Evolutionary conservation across 768 basidiomycete species (phyloP).

Genomic region (Astraeus odoratus): DNA sequence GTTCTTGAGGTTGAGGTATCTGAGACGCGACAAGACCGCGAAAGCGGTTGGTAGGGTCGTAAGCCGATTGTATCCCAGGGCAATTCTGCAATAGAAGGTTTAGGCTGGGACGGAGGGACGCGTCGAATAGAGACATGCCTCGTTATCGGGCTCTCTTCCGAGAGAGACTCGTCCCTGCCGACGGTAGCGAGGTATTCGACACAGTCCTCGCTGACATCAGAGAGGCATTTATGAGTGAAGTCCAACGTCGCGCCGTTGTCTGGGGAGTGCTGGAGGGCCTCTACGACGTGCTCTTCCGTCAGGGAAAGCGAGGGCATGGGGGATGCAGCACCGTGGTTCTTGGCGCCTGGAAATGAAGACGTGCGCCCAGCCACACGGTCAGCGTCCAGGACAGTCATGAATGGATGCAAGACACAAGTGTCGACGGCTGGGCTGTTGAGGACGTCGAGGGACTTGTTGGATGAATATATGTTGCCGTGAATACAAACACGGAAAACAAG

Average conservation of each 20-base stretch:
- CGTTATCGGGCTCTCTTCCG: slow-evolving; percentile 49
- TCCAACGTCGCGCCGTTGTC: slow-evolving; percentile 83
- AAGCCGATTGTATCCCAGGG: slow-evolving; percentile 81
- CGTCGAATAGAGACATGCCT: slow-evolving; percentile 38
- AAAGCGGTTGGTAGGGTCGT: slow-evolving; percentile 72
- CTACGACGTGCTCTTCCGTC: slow-evolving; percentile 50
- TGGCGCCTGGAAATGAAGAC: slow-evolving; percentile 20
- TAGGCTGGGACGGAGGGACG: slow-evolving; percentile 6
- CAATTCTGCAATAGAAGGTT: slow-evolving; percentile 47
- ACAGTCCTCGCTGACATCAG: slow-evolving; percentile 69
- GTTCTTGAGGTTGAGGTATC: slow-evolving; percentile 83
- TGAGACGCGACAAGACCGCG: slow-evolving; percentile 59
- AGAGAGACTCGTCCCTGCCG: slow-evolving; percentile 37
- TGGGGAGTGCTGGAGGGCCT: slow-evolving; percentile 57
- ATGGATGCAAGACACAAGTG: slow-evolving; percentile 1
- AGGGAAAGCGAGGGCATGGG: slow-evolving; percentile 36
- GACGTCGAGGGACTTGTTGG: slow-evolving; percentile 9
- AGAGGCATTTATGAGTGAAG: slow-evolving; percentile 71
- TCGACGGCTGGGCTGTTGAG: slow-evolving; percentile 12
- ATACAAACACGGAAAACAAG: slow-evolving; percentile 13
- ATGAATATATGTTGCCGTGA: slow-evolving; percentile 8
- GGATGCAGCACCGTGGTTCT: slow-evolving; percentile 22
- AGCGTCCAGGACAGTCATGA: slow-evolving; percentile 26
- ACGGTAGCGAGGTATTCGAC: slow-evolving; percentile 68
- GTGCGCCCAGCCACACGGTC: slow-evolving; percentile 24